phyloP scores from a whole-genome alignment of 2,329 filamentous ascomycete species.

The Pseudogymnoascus sp. region DNA sequence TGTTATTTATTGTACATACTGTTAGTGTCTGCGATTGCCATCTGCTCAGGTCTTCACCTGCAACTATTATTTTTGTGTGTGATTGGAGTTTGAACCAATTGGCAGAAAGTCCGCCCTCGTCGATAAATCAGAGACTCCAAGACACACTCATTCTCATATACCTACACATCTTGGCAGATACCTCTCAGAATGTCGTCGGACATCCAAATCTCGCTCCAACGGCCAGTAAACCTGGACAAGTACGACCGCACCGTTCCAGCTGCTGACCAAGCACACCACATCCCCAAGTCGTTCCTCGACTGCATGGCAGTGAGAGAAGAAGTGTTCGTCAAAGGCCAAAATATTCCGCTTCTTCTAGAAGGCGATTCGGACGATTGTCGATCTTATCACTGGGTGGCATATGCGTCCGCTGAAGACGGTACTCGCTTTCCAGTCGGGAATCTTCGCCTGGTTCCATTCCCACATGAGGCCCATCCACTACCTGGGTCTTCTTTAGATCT shows the following conservation, averaged over 20 bases:
- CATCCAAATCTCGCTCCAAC: conserved; percentile 16
- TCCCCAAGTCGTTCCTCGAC: conserved; percentile 51
- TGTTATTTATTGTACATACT: not conserved
- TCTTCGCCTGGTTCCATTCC: conserved; percentile 73
- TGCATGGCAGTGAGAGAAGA: conserved; percentile 53
- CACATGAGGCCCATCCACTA: conserved; percentile 57
- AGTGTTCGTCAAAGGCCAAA: conserved; percentile 55
- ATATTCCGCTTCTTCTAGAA: conserved; percentile 56
- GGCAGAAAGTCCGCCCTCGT: not conserved
- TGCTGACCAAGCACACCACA: conserved; percentile 35
- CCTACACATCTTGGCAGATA: not conserved
- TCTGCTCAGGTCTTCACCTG: not conserved
- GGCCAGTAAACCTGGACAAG: conserved; percentile 39
- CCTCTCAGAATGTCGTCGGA: not conserved
- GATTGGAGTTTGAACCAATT: not conserved
- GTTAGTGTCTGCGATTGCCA: not conserved
- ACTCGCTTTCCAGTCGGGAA: conserved; percentile 56
- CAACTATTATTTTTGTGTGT: not conserved
- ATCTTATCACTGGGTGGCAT: conserved; percentile 82
- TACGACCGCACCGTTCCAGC: conserved; percentile 35
- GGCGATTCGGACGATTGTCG: conserved; percentile 72
- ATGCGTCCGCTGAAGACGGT: conserved; percentile 46
- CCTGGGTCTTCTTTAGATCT: conserved; percentile 28
- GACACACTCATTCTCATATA: not conserved
- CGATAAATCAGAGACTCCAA: not conserved